Percentiles rank a stretch among this genome's conserved stretches.
These are phyloP conservation scores for Aspergillus cejpii DNA, from an alignment of 2,329 filamentous ascomycete genomes.

Conservation along the genomic window DNA sequence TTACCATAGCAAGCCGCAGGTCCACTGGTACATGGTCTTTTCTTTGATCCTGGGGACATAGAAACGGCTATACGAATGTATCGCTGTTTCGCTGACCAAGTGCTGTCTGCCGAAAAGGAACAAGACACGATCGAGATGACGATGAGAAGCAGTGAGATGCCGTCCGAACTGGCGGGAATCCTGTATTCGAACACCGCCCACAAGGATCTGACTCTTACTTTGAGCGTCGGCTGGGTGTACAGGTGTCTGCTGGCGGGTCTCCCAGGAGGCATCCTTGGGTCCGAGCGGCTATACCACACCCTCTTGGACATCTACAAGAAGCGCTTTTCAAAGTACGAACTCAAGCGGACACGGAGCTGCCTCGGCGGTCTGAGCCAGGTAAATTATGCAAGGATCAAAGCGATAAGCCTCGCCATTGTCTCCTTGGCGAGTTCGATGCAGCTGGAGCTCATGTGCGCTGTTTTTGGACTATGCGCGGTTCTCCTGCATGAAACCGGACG, in stretches of 20 bases:
- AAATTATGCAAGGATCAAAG: slow-evolving; percentile 23
- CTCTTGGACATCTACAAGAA: slow-evolving; percentile 28
- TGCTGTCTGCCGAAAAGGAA: slow-evolving; percentile 33
- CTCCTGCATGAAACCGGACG: slow-evolving; percentile 27
- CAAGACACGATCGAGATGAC: slow-evolving; percentile 31
- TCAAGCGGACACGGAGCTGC: slow-evolving; percentile 16
- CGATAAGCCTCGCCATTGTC: slow-evolving; percentile 35
- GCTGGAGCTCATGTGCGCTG: slow-evolving; percentile 36
- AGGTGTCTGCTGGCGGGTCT: slow-evolving; percentile 33
- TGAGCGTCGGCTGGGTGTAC: slow-evolving; percentile 33
- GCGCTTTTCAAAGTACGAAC: slow-evolving; percentile 11
- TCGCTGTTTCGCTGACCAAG: slow-evolving; percentile 36
- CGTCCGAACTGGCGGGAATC: slow-evolving; percentile 18
- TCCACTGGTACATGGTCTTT: slow-evolving; percentile 27
- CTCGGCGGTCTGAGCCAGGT: slow-evolving; percentile 16
- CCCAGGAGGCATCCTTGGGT: slow-evolving; percentile 37
- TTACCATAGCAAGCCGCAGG: slow-evolving; percentile 16
- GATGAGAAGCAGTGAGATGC: slow-evolving; percentile 29
- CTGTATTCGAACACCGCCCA: slow-evolving; percentile 10
- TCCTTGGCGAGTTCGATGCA: slow-evolving; percentile 35
- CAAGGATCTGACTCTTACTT: slow-evolving; percentile 19
- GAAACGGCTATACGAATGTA: slow-evolving; percentile 34
- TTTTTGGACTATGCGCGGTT: slow-evolving; percentile 34
- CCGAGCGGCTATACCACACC: slow-evolving; percentile 27
- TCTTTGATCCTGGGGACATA: slow-evolving; percentile 32